Evolutionary conservation across 495 filamentous ascomycete genomes (phyloP).

Genomic region (Penicillium maclennaniae): DNA sequence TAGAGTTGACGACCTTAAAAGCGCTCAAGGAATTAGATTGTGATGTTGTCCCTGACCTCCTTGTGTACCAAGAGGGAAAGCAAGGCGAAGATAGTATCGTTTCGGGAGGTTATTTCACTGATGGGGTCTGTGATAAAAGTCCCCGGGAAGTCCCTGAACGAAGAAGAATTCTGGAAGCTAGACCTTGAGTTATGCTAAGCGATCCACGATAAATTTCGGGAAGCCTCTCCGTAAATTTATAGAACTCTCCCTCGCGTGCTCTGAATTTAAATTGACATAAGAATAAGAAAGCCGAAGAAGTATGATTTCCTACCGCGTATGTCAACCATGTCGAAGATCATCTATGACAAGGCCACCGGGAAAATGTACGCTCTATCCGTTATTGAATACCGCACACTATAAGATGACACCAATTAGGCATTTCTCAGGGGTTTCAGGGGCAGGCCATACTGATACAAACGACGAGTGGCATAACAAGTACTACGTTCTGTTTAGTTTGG

Average conservation of each 20-base stretch:
- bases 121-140: conserved; percentile 13
- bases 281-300: not conserved
- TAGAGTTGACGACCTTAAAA: not conserved
- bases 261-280: not conserved
- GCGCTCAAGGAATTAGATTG: conserved; percentile 1
- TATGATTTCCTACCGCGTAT: not conserved
- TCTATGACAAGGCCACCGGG: not conserved
- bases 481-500: no score
- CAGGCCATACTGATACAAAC: no score
- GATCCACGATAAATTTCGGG: conserved; percentile 6
- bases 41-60: conserved; percentile 6
- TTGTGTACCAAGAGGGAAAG: not conserved
- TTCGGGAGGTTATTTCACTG: conserved; percentile 7
- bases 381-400: no score
- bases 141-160: conserved; percentile 3
- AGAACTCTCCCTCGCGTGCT: not conserved
- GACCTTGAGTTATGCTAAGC: not conserved
- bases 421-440: no score
- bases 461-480: no score
- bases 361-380: not conserved
- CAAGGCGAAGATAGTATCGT: conserved; percentile 3
- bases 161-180: conserved; percentile 11
- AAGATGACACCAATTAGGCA: no score
- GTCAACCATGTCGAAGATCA: not conserved
- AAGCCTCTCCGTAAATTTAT: conserved; percentile 2